Evolutionary conservation across 257 asterid genomes (phyloP).

Genomic region (Pogostemon cablin): DNA sequence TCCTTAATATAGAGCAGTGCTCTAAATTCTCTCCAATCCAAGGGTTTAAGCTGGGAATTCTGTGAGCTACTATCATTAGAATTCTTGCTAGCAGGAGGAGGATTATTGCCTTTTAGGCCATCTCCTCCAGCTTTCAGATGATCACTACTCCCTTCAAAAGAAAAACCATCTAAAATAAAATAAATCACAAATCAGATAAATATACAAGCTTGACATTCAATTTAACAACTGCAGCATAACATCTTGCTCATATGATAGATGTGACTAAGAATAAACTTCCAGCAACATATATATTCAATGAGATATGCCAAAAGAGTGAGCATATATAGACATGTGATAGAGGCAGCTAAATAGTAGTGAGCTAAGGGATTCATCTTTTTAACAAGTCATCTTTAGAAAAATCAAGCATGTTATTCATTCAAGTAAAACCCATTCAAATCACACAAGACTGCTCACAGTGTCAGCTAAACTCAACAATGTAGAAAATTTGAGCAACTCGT

Average conservation of each 20-base stretch:
- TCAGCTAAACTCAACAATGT: too few species aligned
- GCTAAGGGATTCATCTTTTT: too few species aligned
- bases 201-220: background rate
- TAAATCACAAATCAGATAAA: conserved; percentile 5
- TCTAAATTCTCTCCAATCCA: conserved; percentile 73
- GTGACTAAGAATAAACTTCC: too few species aligned
- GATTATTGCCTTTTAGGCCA: conserved; percentile 54
- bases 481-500: too few species aligned
- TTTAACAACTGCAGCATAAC: conserved; percentile 15
- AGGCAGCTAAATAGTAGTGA: too few species aligned
- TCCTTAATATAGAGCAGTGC: conserved; percentile 68
- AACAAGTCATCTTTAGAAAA: too few species aligned
- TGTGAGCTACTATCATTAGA: conserved; percentile 52
- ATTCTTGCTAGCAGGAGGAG: conserved; percentile 52
- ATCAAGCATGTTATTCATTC: too few species aligned
- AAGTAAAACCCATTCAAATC: too few species aligned
- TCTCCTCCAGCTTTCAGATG: conserved; percentile 62
- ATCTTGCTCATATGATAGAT: background rate
- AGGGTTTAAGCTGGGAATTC: conserved; percentile 57
- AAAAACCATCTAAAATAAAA: conserved; percentile 19
- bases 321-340: too few species aligned
- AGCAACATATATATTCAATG: too few species aligned
- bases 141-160: conserved; percentile 46
- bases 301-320: too few species aligned
- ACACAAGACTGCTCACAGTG: too few species aligned